Evolutionary conservation across 2,329 filamentous ascomycete species (phyloP).

Genomic region (Aurifilum marmelostoma): DNA sequence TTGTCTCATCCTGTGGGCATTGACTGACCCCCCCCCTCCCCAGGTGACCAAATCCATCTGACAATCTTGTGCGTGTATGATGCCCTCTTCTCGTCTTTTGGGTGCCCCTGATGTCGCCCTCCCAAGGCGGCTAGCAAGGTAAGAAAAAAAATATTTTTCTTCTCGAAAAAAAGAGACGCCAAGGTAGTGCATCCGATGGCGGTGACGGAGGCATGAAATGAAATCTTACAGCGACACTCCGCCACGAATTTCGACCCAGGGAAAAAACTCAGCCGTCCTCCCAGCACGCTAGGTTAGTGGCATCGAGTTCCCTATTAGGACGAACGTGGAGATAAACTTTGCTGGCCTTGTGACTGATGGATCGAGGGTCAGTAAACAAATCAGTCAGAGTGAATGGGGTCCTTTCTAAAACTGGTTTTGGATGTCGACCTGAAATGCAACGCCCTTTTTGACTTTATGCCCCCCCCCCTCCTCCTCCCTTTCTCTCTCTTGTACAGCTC

Average conservation of each 20-base stretch:
- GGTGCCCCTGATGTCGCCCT: not conserved
- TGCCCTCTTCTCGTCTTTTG: not conserved
- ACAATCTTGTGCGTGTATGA: not conserved
- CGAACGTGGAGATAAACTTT: not conserved
- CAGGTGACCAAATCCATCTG: not conserved
- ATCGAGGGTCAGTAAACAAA: not conserved
- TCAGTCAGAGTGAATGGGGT: not conserved
- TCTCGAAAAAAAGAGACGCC: not conserved
- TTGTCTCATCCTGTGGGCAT: not conserved
- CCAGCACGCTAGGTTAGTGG: conserved; percentile 8
- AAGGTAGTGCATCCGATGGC: conserved; percentile 17
- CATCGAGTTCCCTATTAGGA: not conserved
- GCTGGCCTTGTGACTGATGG: not conserved
- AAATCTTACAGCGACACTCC: conserved; percentile 8
- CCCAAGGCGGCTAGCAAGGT: conserved; percentile 3
- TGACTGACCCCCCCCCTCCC: too few relatives aligned
- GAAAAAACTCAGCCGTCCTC: conserved; percentile 15
- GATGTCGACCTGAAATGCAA: not conserved
- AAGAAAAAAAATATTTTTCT: conserved; percentile 2
- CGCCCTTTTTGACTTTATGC: not conserved
- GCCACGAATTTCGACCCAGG: conserved; percentile 1
- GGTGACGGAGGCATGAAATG: conserved; percentile 17
- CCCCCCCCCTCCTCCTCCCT: not conserved
- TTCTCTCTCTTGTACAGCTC: not conserved
- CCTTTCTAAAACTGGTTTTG: not conserved